Evolutionary conservation across 768 basidiomycete species (phyloP).

Genomic region (Russula earlei): DNA sequence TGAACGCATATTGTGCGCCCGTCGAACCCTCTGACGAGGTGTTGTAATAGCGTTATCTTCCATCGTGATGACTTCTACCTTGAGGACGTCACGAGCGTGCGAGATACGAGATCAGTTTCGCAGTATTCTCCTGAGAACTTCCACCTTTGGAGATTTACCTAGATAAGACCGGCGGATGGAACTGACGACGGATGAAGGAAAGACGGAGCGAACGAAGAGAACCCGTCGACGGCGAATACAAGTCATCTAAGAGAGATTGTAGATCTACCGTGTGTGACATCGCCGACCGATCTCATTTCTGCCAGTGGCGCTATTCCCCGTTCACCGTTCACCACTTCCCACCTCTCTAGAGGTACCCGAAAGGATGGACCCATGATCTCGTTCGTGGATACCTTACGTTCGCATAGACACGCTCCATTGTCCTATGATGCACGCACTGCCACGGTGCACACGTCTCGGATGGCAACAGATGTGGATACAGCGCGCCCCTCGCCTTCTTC

Average conservation of each 20-base stretch:
- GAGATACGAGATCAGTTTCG: constrained; percentile 4
- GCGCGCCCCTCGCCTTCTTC: background rate
- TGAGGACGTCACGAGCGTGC: too few relatives aligned
- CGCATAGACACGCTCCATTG: background rate
- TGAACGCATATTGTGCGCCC: constrained; percentile 2
- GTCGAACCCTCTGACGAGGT: background rate
- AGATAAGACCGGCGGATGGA: background rate
- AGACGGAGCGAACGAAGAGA: too few relatives aligned
- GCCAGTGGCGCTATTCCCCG: too few relatives aligned
- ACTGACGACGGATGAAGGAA: background rate
- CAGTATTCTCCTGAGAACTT: background rate
- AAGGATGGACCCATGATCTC: too few relatives aligned
- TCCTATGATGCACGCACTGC: constrained; percentile 1
- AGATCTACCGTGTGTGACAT: too few relatives aligned
- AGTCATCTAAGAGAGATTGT: background rate
- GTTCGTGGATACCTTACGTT: background rate
- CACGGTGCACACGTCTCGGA: background rate
- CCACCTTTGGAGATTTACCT: background rate
- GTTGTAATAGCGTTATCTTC: background rate
- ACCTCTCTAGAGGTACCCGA: too few relatives aligned
- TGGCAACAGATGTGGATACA: background rate
- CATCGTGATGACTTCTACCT: too few relatives aligned
- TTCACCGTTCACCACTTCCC: too few relatives aligned
- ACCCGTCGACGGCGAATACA: too few relatives aligned
- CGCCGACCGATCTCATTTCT: too few relatives aligned